phyloP scores from a whole-genome alignment of 1,139 yeast genomes.

The Arxiozyma bovina region DNA sequence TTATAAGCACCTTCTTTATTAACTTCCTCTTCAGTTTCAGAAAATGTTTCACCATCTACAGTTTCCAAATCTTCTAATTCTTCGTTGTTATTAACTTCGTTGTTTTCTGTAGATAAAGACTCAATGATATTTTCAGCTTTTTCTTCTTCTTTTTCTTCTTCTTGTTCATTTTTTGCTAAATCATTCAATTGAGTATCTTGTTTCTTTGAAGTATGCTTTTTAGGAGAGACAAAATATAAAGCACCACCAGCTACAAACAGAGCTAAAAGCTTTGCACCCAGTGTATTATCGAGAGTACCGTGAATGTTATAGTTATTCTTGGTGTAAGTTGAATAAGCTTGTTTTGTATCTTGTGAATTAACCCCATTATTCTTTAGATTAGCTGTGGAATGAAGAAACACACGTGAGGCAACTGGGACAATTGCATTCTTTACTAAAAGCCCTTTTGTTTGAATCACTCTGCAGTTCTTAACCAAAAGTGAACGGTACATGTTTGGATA shows the following conservation, averaged over 20 bases:
- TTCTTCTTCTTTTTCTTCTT: not conserved
- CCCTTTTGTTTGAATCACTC: not conserved
- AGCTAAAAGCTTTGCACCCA: not conserved
- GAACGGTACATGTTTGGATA: not conserved
- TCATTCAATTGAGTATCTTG: not conserved
- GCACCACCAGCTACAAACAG: not conserved
- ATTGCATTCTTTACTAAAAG: not conserved
- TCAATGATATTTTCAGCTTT: not conserved
- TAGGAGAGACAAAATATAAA: not conserved
- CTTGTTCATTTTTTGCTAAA: not conserved
- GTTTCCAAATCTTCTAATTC: not conserved
- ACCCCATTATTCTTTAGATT: not conserved
- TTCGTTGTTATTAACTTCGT: not conserved
- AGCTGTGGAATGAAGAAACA: not conserved
- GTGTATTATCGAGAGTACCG: not conserved
- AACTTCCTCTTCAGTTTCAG: slow-evolving; percentile 22
- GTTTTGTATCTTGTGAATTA: not conserved
- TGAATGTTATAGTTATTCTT: not conserved
- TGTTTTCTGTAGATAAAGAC: not conserved
- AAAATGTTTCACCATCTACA: slow-evolving; percentile 3
- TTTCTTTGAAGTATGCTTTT: not conserved
- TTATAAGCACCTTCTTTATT: slow-evolving; percentile 64
- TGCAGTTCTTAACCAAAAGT: not conserved
- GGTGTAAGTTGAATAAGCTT: not conserved
- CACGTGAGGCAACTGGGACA: not conserved